Percentiles rank a stretch among this genome's conserved stretches.
Evolutionary conservation across 2,329 filamentous ascomycete genomes (phyloP).

Genomic region (Talaromyces sp.): DNA sequence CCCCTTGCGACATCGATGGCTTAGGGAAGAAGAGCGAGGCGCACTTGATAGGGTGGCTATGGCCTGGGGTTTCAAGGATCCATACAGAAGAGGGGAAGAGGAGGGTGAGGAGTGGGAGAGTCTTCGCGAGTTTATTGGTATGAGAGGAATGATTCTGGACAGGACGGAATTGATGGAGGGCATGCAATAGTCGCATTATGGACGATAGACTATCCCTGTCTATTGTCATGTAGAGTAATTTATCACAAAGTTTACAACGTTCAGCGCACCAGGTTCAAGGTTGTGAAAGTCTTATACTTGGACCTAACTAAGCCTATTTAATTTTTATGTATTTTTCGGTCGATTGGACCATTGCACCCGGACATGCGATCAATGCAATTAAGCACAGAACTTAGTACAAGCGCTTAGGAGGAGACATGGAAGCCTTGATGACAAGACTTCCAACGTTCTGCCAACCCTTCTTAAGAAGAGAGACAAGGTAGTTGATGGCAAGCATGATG

Average conservation of each 20-base stretch:
- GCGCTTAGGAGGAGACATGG: constrained; percentile 98
- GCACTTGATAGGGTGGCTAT: constrained; percentile 81
- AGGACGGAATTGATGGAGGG: constrained; percentile 86
- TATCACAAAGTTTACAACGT: background rate
- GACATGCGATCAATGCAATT: constrained; percentile 25
- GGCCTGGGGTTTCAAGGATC: constrained; percentile 87
- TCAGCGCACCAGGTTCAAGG: background rate
- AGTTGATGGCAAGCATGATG: constrained; percentile 99
- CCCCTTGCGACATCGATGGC: constrained; percentile 74
- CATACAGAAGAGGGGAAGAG: constrained; percentile 78
- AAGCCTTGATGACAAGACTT: constrained; percentile 99
- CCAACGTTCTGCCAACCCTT: constrained; percentile 99
- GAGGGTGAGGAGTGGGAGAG: constrained; percentile 86
- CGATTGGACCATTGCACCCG: background rate
- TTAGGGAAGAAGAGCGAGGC: constrained; percentile 83
- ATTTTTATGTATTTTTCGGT: constrained; percentile 1
- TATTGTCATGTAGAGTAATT: background rate
- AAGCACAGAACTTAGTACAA: constrained; percentile 69
- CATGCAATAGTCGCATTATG: constrained; percentile 60
- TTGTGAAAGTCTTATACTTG: background rate
- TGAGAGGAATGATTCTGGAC: constrained; percentile 86
- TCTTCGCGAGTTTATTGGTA: constrained; percentile 75
- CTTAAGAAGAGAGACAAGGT: constrained; percentile 98
- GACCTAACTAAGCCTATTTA: constrained; percentile 19
- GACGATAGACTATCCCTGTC: background rate